phyloP scores from a whole-genome alignment of 495 filamentous ascomycete species.

The Hamigera avellanea region DNA sequence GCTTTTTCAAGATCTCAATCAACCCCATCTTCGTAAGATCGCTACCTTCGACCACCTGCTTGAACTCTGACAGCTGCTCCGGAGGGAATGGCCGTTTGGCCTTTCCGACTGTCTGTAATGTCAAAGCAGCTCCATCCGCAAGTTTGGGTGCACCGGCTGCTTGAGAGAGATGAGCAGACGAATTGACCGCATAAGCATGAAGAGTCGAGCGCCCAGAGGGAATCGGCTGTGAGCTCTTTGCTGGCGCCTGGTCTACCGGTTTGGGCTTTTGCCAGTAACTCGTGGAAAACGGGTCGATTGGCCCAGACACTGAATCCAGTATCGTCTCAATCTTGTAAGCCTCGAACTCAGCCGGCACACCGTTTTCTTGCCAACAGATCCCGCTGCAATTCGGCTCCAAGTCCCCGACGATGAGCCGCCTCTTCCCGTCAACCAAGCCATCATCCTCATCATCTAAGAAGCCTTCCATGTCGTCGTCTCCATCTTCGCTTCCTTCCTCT shows the following conservation, averaged over 20 bases:
- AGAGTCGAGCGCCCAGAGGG: slow-evolving; percentile 10
- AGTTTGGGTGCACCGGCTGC: slow-evolving; percentile 4
- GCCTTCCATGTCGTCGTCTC: slow-evolving; percentile 42
- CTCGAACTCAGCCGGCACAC: slow-evolving; percentile 29
- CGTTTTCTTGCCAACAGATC: slow-evolving; percentile 66
- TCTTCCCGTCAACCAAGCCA: slow-evolving; percentile 25
- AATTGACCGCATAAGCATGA: slow-evolving; percentile 14
- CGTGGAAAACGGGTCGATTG: slow-evolving; percentile 79
- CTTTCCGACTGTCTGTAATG: slow-evolving; percentile 10
- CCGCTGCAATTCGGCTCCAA: slow-evolving; percentile 67
- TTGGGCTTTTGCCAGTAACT: slow-evolving; percentile 59
- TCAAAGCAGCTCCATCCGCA: slow-evolving; percentile 4
- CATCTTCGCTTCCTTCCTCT: slow-evolving; percentile 47
- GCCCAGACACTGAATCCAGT: slow-evolving; percentile 35
- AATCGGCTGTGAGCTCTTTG: background rate
- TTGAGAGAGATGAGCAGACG: slow-evolving; percentile 3
- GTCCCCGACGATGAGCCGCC: slow-evolving; percentile 47
- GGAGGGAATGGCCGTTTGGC: slow-evolving; percentile 32
- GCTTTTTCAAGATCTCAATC: slow-evolving; percentile 63
- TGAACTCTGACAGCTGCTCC: slow-evolving; percentile 63
- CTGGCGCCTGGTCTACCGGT: slow-evolving; percentile 8
- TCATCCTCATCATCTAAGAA: slow-evolving; percentile 44
- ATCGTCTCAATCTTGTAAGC: slow-evolving; percentile 63
- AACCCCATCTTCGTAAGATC: slow-evolving; percentile 65
- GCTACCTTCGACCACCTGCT: slow-evolving; percentile 53